phyloP scores from a whole-genome alignment of 331 rosid species.

The Erythrophleum ivorense region DNA sequence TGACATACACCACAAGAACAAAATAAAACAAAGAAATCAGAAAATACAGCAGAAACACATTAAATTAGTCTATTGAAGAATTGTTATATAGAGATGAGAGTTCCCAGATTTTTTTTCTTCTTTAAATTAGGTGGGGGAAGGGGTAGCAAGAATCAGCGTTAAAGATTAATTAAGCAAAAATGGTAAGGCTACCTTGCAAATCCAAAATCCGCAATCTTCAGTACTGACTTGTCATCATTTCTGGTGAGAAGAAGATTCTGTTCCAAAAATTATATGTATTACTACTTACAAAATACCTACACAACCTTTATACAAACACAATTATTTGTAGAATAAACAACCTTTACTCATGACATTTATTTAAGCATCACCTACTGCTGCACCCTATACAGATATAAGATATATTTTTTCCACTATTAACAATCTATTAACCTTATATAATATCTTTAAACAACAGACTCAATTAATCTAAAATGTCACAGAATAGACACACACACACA shows the following conservation, averaged over 20 bases:
- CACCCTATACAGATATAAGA: conserved; percentile 3
- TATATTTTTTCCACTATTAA: conserved; percentile 7
- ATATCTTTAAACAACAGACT: background rate
- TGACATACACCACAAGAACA: background rate
- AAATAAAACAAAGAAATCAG: background rate
- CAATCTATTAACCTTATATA: conserved; percentile 11
- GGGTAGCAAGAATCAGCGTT: background rate
- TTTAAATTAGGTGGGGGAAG: background rate
- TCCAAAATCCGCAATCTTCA: conserved; percentile 99
- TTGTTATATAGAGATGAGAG: background rate
- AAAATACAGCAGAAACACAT: background rate
- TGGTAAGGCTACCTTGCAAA: conserved; percentile 79
- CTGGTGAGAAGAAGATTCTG: conserved; percentile 97
- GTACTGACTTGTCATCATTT: conserved; percentile 66
- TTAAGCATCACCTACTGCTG: background rate
- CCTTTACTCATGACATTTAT: conserved; percentile 5
- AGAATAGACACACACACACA: background rate
- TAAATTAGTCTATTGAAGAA: background rate
- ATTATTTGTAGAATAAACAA: conserved; percentile 36
- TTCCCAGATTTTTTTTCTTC: background rate
- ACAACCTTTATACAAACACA: conserved; percentile 48
- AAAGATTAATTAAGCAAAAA: conserved; percentile 30
- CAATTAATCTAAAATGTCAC: conserved; percentile 10
- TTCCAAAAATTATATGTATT: conserved; percentile 58
- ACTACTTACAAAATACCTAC: conserved; percentile 48